Base-by-base conservation (phyloP, 768 basidiomycete species). In the Coprinellus aureogranulatus region DNA sequence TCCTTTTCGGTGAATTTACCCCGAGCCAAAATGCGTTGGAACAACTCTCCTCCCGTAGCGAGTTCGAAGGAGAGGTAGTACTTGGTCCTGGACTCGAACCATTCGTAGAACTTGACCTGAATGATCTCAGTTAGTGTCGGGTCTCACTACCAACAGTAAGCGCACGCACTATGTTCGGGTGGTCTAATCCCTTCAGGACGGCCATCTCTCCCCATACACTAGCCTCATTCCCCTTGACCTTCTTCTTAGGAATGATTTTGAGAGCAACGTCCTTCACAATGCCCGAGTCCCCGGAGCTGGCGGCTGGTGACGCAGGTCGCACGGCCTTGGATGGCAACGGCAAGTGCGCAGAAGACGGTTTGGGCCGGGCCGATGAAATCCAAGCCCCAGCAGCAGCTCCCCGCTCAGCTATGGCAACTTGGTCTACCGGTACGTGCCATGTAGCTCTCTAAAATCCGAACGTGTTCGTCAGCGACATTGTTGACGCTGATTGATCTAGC, bases 11-110 rank as follows among this genome's bases (percentile, higher is more conserved):
- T 96, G 64, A 98, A 98, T 65, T 90, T 95, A 14, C 97, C 97
- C 59, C 81, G 84, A 60, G 88, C 75, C 45, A 88, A 72, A 61
- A 98, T 92, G 45, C 93, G 82, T 50, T 94, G 90, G 68, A 99
- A 99, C 1, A 98, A 82, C 67, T 98, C 97, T 28, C 97, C 97
- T 4, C 97, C 96, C 0, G 85, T 81, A 0, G 94, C 96, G 9
- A 98, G 88, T 70, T 98, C 93, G 65, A 97, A 97, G 0, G 90
- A 83, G n/a, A 98, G 84, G 68, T 95, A 98, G 71, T 93, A 98
- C 74, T 97, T 98, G 16, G 87, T 81, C 61, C 94, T 79, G 9
- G 90, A 93, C 67, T 98, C 97, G 69, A 98, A 98, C 86, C 90
- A 93, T 70, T 97, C 94, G 70, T 89, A 95, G 66, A 97, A 94